phyloP scores from a whole-genome alignment of 257 asterid species.

The Nicotiana tabacum region DNA sequence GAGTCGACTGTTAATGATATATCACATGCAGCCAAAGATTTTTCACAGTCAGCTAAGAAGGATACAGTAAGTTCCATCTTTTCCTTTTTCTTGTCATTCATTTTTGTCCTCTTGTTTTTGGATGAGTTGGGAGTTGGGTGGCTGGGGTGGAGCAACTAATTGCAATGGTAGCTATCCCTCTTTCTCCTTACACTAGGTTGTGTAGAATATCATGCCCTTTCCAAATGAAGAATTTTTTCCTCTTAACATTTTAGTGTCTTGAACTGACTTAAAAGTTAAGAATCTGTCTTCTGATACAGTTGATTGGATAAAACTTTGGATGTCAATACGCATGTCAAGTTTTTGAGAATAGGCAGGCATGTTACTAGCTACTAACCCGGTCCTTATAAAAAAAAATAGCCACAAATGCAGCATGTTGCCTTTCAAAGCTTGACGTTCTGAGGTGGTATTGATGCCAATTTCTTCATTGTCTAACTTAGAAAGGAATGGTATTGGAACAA shows the following conservation, averaged over 20 bases:
- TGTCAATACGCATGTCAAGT: background rate
- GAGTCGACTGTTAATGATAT: slow-evolving; percentile 32
- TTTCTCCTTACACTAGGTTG: background rate
- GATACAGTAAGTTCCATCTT: slow-evolving; percentile 21
- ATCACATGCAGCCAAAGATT: slow-evolving; percentile 42
- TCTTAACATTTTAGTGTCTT: background rate
- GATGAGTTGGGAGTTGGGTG: background rate
- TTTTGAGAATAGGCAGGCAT: background rate
- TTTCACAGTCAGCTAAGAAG: slow-evolving; percentile 53
- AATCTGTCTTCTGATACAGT: background rate
- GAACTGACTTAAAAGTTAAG: background rate
- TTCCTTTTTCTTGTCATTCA: background rate
- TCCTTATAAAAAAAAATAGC: background rate
- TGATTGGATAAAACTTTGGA: background rate
- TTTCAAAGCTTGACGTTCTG: background rate
- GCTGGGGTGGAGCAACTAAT: background rate
- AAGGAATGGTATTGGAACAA: background rate
- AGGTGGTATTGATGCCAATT: background rate
- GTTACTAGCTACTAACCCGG: background rate
- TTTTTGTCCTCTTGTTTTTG: background rate
- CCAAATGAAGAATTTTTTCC: background rate
- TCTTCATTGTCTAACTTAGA: background rate
- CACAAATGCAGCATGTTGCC: background rate
- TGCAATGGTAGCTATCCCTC: background rate
- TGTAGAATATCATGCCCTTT: background rate